Evolutionary conservation across 768 basidiomycete genomes (phyloP), one percentile per base, ranked within the genome.

Genomic region (Suillus weaverae): DNA sequence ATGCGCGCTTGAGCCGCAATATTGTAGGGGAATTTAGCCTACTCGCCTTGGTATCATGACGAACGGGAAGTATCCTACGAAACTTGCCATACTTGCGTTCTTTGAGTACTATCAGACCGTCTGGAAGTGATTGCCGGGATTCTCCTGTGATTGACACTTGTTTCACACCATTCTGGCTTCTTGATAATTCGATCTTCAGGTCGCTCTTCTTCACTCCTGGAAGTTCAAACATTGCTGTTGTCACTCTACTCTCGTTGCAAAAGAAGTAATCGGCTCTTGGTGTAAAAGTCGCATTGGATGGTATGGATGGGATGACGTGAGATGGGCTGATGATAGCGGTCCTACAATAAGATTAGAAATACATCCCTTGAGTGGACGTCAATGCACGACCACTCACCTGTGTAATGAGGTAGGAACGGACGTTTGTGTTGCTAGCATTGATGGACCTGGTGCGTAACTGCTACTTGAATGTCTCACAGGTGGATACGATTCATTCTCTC

Each of bases 221-320:
- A 36, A 91, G 78, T 75, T 91, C 89, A 71, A 90, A 83, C 77
- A 86, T 80, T 60, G 85, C 86, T 64, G 81, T 82, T 70, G 90
- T 76, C 44, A 80, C 71, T 72, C 81, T 80, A 60, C 81, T 83
- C 39, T 80, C 78, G 43, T 72, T 68, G 71, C 87, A 82, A 77
- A 85, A 89, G 71, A 84, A 80, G 60, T 87, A 76, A 75, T 91
- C 90, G 36, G 85, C 79, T 69, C 87, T 85, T 66, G 89, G 85
- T 67, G 79, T 71, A 70, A 81, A 81, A n/a, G 69, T 76, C 48
- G 32, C 43, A 13, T 66, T 64, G 38, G 67, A 62, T 50, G 62
- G 50, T 39, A 64, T 53, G 6, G 57, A n/a, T 10, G 51, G 39
- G 2, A 66, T 44, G 6, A 68, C 65, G 46, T 77, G 73, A 6